Conservation (phyloP, 2,329 filamentous ascomycete species). For the Alternaria sp. region DNA sequence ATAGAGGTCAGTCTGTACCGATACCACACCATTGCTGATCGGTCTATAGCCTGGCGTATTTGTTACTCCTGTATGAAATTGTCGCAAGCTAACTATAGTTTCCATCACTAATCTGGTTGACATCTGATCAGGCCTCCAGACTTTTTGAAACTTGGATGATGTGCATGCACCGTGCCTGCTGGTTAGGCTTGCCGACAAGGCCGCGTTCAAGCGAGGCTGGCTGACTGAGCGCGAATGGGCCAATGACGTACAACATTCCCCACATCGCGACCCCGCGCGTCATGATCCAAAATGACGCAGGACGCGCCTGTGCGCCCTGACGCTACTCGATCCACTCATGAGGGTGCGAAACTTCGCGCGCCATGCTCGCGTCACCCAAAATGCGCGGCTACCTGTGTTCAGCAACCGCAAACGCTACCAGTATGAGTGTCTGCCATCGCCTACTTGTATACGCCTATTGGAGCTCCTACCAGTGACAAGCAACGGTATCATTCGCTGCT, state of each 20-base stretch:
- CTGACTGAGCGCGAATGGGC: not conserved
- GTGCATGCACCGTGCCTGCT: not conserved
- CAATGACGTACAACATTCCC: not conserved
- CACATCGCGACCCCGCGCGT: not conserved
- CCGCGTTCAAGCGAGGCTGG: not conserved
- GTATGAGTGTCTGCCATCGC: constrained; percentile 26
- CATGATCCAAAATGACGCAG: not conserved
- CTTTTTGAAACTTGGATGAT: not conserved
- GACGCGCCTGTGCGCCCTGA: not conserved
- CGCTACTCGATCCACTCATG: constrained; percentile 14
- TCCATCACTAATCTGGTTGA: not conserved
- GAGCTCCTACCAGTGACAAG: constrained; percentile 23
- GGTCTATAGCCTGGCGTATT: not conserved
- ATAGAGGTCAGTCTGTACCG: not conserved
- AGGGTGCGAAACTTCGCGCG: constrained; percentile 23
- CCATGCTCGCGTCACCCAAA: constrained; percentile 19
- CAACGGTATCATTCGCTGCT: constrained; percentile 17
- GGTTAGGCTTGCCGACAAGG: not conserved
- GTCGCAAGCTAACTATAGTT: not conserved
- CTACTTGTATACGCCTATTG: constrained; percentile 29
- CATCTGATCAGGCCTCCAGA: not conserved
- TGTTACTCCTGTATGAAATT: not conserved
- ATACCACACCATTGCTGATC: not conserved
- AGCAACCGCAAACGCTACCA: constrained; percentile 23
- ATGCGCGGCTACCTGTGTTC: constrained; percentile 4